phyloP scores from a whole-genome alignment of 129 eudicot genomes.

The Scalesia atractyloides region DNA sequence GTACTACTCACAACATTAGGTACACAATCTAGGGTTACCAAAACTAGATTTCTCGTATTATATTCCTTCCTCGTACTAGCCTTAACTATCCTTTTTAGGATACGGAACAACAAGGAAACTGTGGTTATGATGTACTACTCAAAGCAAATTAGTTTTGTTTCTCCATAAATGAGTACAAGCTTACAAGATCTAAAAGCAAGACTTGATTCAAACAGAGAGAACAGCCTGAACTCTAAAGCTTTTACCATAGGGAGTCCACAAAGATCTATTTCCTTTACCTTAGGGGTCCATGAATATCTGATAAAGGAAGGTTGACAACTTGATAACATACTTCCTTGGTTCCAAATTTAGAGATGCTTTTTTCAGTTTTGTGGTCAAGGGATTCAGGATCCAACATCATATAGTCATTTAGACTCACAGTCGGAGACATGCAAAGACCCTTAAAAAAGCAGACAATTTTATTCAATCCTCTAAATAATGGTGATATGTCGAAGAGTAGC shows the following conservation, averaged over 20 bases:
- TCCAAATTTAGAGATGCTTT: slow-evolving; percentile 10
- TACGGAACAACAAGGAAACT: not conserved
- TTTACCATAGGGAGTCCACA: slow-evolving; percentile 14
- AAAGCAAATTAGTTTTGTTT: slow-evolving; percentile 11
- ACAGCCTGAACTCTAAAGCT: slow-evolving; percentile 7
- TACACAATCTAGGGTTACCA: slow-evolving; percentile 5
- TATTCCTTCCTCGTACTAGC: not conserved
- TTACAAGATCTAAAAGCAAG: slow-evolving; percentile 21
- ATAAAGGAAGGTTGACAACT: not conserved
- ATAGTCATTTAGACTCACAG: not conserved
- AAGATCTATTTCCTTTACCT: not conserved
- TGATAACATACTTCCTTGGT: not conserved
- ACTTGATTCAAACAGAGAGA: slow-evolving; percentile 4
- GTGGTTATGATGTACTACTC: not conserved
- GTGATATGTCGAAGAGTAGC: slow-evolving; percentile 3
- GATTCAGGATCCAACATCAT: not conserved
- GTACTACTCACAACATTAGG: slow-evolving; percentile 6
- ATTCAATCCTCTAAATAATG: not conserved
- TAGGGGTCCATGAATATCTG: not conserved
- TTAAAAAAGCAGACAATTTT: not conserved
- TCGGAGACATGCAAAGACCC: not conserved
- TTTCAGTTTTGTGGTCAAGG: not conserved
- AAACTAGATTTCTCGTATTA: not conserved
- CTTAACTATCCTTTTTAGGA: slow-evolving; percentile 1
- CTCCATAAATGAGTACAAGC: slow-evolving; percentile 4